A percentile compares a stretch with the other conserved stretches of the same genome.
Evolutionary conservation across 2,329 filamentous ascomycete genomes (phyloP).

Genomic region (Tolypocladium sp.): DNA sequence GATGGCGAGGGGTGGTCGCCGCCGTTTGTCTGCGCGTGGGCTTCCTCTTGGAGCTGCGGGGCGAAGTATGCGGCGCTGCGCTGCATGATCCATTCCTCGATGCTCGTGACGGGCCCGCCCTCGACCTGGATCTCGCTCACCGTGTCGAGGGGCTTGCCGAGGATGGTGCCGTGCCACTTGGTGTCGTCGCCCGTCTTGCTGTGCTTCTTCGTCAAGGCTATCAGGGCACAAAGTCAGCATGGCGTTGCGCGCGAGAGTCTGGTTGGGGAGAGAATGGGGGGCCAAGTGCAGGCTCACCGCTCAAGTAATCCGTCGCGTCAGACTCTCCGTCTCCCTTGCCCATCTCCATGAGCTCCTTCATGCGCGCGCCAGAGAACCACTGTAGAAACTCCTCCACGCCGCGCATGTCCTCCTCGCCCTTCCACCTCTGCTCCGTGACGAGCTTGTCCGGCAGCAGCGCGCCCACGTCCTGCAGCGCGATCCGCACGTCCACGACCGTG

Average conservation of each 20-base stretch:
- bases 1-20: constrained; percentile 25
- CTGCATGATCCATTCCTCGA: constrained; percentile 26
- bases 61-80: constrained; percentile 9
- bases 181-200: constrained; percentile 82
- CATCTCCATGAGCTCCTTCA: constrained; percentile 73
- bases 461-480: constrained; percentile 76
- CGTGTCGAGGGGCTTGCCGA: constrained; percentile 66
- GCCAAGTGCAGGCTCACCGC: constrained; percentile 35
- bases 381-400: constrained; percentile 70
- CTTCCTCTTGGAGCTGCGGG: constrained; percentile 2
- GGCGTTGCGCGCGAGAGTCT: neutral
- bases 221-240: neutral
- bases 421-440: constrained; percentile 59
- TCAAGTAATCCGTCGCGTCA: constrained; percentile 61
- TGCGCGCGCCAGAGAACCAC: constrained; percentile 68
- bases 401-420: constrained; percentile 64
- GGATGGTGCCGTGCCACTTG: constrained; percentile 73
- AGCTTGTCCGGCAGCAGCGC: constrained; percentile 60
- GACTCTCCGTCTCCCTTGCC: constrained; percentile 61
- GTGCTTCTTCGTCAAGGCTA: constrained; percentile 84
- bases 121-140: constrained; percentile 63
- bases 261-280: neutral
- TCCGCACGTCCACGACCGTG: constrained; percentile 64
- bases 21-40: constrained; percentile 2
- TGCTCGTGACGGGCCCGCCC: constrained; percentile 46